Base-by-base conservation (phyloP, 225 moss, liverwort and hornwort species). In the Rhytidiadelphus loreus region DNA sequence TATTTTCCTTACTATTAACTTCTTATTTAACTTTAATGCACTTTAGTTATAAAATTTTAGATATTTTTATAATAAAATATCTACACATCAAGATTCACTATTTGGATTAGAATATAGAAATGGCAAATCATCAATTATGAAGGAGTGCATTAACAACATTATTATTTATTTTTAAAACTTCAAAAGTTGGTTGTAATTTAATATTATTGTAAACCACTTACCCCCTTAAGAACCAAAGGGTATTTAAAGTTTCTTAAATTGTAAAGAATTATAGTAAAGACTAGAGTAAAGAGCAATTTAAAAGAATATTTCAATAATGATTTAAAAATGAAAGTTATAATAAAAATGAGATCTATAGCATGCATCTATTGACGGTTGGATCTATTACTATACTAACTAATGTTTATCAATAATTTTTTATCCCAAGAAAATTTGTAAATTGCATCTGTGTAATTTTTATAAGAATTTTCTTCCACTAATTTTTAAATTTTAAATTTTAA, bases 41-140 rank as follows among this genome's bases (percentile, higher is more conserved):
- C 0, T 0, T 32, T 32, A 8, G 2, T 20, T 50, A n/a, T 3
- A 2, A 32, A 12, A 7, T 32, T 20, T 4, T 19, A 2, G 0
- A 46, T 18, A 6, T 66, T 17, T 11, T 17, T 10, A 4, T 29
- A 46, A 29, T 29, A 29, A 46, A 17, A 46, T 29, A 73, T 17
- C 17, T 44, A 3, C 0, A 9, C 10, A 29, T 44, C 3, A 2
- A 72, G 10, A 44, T 29, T 28, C 2, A 29, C 6, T 44, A 41
- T 73, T 73, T 29, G 17, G 11, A 73, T 44, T 46, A 29, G 18
- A 46, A 1, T 29, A 17, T 18, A 0, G 11, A 0, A 2, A 46
- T 30, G 3, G 11, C 11, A 48, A 74, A 74, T 48, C 30, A 48
- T 48, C 20, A 1, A 74, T 32, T 48, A 48, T 20, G 0, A 74